Percentiles rank a stretch among this genome's conserved stretches.
Conservation (phyloP, 306 rosid species). For the Argentina anserina region DNA sequence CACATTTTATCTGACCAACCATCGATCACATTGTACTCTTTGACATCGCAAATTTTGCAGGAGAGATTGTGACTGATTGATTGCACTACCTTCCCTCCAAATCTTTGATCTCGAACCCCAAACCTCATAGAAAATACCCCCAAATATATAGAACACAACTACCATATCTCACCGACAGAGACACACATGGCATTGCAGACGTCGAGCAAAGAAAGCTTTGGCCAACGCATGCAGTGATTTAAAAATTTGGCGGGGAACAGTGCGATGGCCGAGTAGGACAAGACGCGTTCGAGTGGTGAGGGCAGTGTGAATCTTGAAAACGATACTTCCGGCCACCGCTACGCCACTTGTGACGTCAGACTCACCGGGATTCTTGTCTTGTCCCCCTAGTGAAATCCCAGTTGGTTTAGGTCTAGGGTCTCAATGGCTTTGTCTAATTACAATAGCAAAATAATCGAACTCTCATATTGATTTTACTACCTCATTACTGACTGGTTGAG, state of each 20-base stretch:
- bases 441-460: too few species aligned
- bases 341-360: constrained; percentile 23
- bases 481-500: too few species aligned
- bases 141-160: not conserved
- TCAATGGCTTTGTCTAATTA: too few species aligned
- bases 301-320: constrained; percentile 21
- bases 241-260: not conserved
- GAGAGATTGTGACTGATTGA: not conserved
- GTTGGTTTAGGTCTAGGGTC: too few species aligned
- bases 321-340: constrained; percentile 11
- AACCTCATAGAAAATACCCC: not conserved
- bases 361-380: not conserved
- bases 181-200: not conserved
- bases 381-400: constrained; percentile 18
- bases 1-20: not conserved
- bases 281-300: constrained; percentile 24
- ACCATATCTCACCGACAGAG: constrained; percentile 1
- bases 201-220: not conserved
- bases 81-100: not conserved
- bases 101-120: constrained; percentile 2
- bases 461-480: too few species aligned
- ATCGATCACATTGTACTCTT: not conserved
- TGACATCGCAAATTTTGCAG: not conserved
- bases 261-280: not conserved
- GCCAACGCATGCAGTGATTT: constrained; percentile 2